Base-by-base conservation (phyloP, 306 rosid species). In the Sophora flavescens region DNA sequence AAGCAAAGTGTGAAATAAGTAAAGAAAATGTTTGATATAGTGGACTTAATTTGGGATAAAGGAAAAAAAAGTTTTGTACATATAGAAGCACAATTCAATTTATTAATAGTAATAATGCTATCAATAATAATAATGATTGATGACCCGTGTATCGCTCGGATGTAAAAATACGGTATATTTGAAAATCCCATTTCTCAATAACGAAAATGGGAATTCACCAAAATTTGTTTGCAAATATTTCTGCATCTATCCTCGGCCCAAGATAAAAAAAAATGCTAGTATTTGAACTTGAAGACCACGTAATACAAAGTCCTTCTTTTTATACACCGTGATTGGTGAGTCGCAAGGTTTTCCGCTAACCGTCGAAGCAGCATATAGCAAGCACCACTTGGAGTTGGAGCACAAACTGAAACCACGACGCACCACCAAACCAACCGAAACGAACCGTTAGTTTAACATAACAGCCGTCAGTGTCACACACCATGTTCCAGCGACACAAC, bases 391-490 rank as follows among this genome's bases (percentile, higher is more conserved):
- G n/a, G 12, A 18, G 63, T 70, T 53, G 17, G 42, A 52, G 60
- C 68, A 28, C 22, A 22, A 22, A 22, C 22, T 22, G 38, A 58
- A 74, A 38, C 59, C 41, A 28, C 47, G 69, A 51, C 56, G 17
- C 68, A 30, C 54, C 38, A 33, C 76, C 80, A 80, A 45, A 45
- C 51, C 48, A 35, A 33, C 76, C 80, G 78, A 35, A 33, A 73
- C 78, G 78, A 80, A 81, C 90, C 88, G 85, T 80, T 67, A 65
- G 74, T 80, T 81, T 83, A 82, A 78, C 81, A 66, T 83, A 82
- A 78, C 81, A 66, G 81, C 86, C 70, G 82, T 79, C 86, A 2
- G 22, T 22, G 22, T 1, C 74, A 56, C 30, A 41, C 2, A 71
- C 70, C 56, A 67, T 13, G 52, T 47, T 12, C 54, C 66, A 57